Evolutionary conservation across 441 rosid genomes (phyloP).

Genomic region (Pelargonium cotyledonis): DNA sequence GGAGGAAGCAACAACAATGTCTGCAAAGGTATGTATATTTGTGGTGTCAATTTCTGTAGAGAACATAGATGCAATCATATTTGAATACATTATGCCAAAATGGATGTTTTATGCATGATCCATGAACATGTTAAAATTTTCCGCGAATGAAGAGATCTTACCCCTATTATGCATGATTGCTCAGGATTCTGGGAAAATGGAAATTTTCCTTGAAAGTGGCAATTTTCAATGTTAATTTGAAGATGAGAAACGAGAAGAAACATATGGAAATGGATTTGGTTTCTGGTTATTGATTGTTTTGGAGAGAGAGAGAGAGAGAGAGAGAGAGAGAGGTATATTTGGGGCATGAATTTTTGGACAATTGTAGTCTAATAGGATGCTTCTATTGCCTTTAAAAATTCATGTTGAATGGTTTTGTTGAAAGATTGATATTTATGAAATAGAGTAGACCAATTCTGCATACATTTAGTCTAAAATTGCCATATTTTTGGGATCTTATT

Average conservation of each 20-base stretch:
- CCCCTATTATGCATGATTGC: not conserved
- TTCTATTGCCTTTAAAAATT: not conserved
- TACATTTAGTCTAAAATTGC: no score
- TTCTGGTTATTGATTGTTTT: not conserved
- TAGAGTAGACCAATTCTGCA: no score
- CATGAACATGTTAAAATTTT: not conserved
- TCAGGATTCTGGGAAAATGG: not conserved
- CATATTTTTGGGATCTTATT: no score
- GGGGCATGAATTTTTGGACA: not conserved
- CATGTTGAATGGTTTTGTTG: not conserved
- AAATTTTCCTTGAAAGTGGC: not conserved
- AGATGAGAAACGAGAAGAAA: not conserved
- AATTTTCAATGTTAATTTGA: slow-evolving; percentile 1
- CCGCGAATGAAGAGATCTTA: not conserved
- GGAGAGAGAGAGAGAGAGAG: not conserved
- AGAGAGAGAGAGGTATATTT: not conserved
- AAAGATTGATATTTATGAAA: no score
- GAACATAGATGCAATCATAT: not conserved
- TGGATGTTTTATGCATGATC: not conserved
- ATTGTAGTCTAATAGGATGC: not conserved
- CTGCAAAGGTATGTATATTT: not conserved
- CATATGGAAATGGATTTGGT: not conserved
- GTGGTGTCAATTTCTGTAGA: not conserved
- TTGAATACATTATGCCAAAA: not conserved
- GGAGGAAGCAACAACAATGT: not conserved